A percentile compares a stretch with the other conserved stretches of the same genome.
Conservation (phyloP, 768 basidiomycete species). For the Leccinellum albellum region DNA sequence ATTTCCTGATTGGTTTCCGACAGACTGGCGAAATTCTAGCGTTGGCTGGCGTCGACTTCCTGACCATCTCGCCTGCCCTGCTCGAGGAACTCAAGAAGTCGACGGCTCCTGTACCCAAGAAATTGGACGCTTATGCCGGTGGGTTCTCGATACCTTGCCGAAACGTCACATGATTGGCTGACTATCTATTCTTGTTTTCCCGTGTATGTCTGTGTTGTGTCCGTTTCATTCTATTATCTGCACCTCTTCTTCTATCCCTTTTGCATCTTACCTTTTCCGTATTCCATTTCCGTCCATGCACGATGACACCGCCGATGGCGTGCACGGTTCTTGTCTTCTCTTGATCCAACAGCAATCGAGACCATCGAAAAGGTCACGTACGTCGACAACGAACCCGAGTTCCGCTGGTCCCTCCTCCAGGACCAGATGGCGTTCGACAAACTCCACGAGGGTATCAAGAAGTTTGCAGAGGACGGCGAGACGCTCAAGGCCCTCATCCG, state of each 20-base stretch:
- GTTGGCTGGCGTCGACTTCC: conserved; percentile 94
- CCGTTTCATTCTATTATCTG: not conserved
- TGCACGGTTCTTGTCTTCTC: not conserved
- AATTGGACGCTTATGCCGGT: conserved; percentile 67
- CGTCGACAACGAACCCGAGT: conserved; percentile 92
- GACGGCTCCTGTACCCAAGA: conserved; percentile 74
- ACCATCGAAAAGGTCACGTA: conserved; percentile 73
- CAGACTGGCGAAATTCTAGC: conserved; percentile 90
- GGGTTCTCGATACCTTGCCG: conserved; percentile 21
- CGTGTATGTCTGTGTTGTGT: not conserved
- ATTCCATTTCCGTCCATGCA: conserved; percentile 12
- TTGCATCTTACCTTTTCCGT: not conserved
- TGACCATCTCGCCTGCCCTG: conserved; percentile 89
- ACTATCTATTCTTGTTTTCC: conserved; percentile 1
- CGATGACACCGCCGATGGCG: not conserved
- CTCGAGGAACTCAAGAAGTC: conserved; percentile 92
- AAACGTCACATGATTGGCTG: conserved; percentile 4
- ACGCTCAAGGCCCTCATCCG: conserved; percentile 81
- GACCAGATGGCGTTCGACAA: conserved; percentile 99
- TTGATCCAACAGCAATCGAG: conserved; percentile 24
- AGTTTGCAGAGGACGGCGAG: conserved; percentile 94
- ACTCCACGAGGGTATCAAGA: conserved; percentile 96
- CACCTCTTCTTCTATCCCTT: not conserved
- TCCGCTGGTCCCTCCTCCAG: conserved; percentile 90
- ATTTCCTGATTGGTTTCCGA: conserved; percentile 6